These are phyloP conservation scores for Stylonectria norvegica DNA, from an alignment of 2,329 filamentous ascomycete species.

Conservation along the genomic window DNA sequence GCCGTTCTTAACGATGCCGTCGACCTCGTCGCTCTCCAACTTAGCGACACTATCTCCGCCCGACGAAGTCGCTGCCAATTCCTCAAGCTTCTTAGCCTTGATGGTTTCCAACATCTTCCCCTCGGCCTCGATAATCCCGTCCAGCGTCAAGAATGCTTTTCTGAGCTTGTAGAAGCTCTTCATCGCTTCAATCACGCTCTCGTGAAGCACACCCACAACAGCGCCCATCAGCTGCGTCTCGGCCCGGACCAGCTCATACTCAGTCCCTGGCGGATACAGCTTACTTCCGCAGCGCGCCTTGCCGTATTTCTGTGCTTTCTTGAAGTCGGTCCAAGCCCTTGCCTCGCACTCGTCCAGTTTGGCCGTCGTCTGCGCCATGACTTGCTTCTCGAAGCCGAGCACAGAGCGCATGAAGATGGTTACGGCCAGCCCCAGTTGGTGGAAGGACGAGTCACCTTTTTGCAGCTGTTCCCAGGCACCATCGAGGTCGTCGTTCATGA, in stretches of 20 bases:
- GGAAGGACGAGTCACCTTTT: conserved; percentile 78
- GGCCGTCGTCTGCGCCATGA: conserved; percentile 78
- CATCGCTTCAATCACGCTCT: conserved; percentile 86
- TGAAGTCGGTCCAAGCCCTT: conserved; percentile 71
- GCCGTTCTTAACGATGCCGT: conserved; percentile 10
- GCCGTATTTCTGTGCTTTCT: conserved; percentile 66
- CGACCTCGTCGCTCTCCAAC: conserved; percentile 18
- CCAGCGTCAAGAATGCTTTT: conserved; percentile 81
- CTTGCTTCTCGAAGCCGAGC: conserved; percentile 84
- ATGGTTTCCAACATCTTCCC: conserved; percentile 40
- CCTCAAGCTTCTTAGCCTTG: conserved; percentile 4
- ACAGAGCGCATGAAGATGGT: conserved; percentile 82
- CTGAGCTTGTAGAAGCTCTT: conserved; percentile 90
- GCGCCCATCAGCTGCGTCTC: conserved; percentile 87
- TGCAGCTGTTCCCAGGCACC: conserved; percentile 71
- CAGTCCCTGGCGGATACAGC: conserved; percentile 78
- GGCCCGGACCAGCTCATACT: conserved; percentile 80
- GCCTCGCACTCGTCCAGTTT: conserved; percentile 73
- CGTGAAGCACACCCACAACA: conserved; percentile 83
- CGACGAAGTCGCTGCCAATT: conserved; percentile 5
- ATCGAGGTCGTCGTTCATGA: conserved; percentile 89
- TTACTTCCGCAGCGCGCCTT: conserved; percentile 32
- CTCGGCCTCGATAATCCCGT: conserved; percentile 75
- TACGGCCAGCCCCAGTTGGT: conserved; percentile 77
- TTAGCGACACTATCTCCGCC: conserved; percentile 37